A percentile compares a stretch with the other conserved stretches of the same genome.
Conservation (phyloP, 768 basidiomycete genomes). For the Boletus pseudopeckii region DNA sequence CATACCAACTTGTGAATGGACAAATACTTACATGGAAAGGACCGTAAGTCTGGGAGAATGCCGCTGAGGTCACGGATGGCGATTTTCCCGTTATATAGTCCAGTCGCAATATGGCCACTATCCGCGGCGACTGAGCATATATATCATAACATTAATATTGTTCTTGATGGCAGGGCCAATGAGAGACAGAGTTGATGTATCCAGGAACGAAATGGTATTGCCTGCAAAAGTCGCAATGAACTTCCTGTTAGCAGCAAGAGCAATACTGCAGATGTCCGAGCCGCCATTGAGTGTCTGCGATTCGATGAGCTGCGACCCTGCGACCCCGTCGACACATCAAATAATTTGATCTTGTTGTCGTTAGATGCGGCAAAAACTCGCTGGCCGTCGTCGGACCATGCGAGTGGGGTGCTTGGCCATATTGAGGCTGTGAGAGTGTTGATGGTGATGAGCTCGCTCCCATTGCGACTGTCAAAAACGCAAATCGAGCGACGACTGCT, state of each 20-base stretch:
- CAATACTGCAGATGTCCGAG: no score
- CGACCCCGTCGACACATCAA: not conserved
- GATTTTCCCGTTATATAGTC: not conserved
- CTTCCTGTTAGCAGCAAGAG: no score
- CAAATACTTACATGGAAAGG: no score
- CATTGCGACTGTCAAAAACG: not conserved
- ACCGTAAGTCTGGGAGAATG: not conserved
- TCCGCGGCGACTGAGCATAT: no score
- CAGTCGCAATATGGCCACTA: not conserved
- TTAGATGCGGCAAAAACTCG: not conserved
- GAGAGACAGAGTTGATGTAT: no score
- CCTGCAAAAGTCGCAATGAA: no score
- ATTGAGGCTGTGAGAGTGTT: rapidly evolving
- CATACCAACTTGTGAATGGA: not conserved
- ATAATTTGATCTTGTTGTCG: not conserved
- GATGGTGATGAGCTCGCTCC: not conserved
- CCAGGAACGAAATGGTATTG: no score
- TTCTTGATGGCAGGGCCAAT: no score
- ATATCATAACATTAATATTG: rapidly evolving
- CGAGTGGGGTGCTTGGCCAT: not conserved
- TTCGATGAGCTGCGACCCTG: no score
- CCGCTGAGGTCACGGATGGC: not conserved
- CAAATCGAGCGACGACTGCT: not conserved
- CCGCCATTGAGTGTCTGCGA: no score
- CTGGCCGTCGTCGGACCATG: not conserved